Evolutionary conservation across 805 yeast genomes (phyloP), one percentile per base, ranked within the genome.

Genomic region (Ogataea siamensis): DNA sequence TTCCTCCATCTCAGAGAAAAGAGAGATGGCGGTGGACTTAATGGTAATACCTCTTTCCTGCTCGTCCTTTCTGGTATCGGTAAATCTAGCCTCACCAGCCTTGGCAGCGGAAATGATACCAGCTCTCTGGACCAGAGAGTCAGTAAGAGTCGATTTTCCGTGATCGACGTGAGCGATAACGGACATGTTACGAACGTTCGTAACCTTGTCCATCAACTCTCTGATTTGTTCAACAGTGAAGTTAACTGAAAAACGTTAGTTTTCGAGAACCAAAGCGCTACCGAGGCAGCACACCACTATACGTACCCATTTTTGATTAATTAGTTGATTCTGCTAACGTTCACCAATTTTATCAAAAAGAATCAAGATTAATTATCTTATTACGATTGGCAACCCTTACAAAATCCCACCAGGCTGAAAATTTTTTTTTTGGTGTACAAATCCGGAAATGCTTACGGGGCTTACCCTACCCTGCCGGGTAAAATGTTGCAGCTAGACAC

Each of bases 111-210:
- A 93, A 66, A 91, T 91, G 72, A 93, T 91, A 87, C 99, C 99
- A 59, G 99, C 99, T 66, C 83, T 84, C 79, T 91, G 98, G 63
- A 91, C 98, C 69, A 91, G 84, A 54, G 99, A 93, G 76, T 91
- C 99, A 73, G 99, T 91, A 73, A 91, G 83, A 63, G 99, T 91
- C 58, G 97, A 89, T 75, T 91, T 91, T 78, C 99, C 99, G 81
- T 93, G 99, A 82, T 91, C 99, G 85, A 91, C 98, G 80, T 91
- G 99, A 67, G 99, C 99, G 83, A 93, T 93, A 74, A 91, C 99
- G 74, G 98, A 91, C 95, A 91, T 93, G 94, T 93, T 93, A 81
- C 99, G 96, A 68, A 93, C 97, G 71, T 91, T 91, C 74, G 97
- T 84, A 80, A 89, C 96, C 76, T 83, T 84, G 94, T 93, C 98